These are phyloP conservation scores for Bjerkandera adusta DNA, from an alignment of 1,284 basidiomycete genomes.

Conservation along the genomic window DNA sequence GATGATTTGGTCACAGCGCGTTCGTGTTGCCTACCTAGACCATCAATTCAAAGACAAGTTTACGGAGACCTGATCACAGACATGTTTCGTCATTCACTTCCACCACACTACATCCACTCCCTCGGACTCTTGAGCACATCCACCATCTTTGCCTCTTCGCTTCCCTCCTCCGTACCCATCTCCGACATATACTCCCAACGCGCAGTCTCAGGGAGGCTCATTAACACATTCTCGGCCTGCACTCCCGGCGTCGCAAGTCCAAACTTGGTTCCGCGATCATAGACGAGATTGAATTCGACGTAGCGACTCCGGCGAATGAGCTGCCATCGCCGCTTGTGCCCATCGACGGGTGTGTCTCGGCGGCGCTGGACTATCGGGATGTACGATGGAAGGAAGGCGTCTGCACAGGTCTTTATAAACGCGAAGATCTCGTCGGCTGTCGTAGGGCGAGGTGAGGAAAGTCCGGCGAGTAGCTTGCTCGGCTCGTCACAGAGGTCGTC, in stretches of 20 bases:
- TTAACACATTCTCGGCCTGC: slow-evolving; percentile 89
- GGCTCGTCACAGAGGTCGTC: slow-evolving; percentile 77
- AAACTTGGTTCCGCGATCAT: slow-evolving; percentile 86
- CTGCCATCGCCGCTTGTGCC: slow-evolving; percentile 83
- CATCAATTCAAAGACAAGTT: no score
- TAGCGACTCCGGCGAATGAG: slow-evolving; percentile 85
- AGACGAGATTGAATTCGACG: slow-evolving; percentile 93
- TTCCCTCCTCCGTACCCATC: slow-evolving; percentile 60
- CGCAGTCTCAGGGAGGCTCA: slow-evolving; percentile 88
- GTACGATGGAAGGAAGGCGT: slow-evolving; percentile 85
- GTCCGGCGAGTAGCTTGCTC: slow-evolving; percentile 53
- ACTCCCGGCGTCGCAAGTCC: slow-evolving; percentile 90
- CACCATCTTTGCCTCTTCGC: slow-evolving; percentile 70
- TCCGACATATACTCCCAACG: slow-evolving; percentile 94
- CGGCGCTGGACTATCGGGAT: slow-evolving; percentile 76
- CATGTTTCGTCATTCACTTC: no score
- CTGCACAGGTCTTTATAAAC: slow-evolving; percentile 68
- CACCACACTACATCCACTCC: slow-evolving; percentile 57
- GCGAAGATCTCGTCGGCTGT: slow-evolving; percentile 70
- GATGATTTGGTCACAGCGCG: no score
- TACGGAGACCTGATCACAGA: no score
- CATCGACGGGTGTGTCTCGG: slow-evolving; percentile 53
- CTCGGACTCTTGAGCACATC: slow-evolving; percentile 67
- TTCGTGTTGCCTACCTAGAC: no score
- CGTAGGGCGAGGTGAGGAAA: slow-evolving; percentile 45